Conservation (phyloP, 768 basidiomycete species). For the Steccherinum ochraceum region DNA sequence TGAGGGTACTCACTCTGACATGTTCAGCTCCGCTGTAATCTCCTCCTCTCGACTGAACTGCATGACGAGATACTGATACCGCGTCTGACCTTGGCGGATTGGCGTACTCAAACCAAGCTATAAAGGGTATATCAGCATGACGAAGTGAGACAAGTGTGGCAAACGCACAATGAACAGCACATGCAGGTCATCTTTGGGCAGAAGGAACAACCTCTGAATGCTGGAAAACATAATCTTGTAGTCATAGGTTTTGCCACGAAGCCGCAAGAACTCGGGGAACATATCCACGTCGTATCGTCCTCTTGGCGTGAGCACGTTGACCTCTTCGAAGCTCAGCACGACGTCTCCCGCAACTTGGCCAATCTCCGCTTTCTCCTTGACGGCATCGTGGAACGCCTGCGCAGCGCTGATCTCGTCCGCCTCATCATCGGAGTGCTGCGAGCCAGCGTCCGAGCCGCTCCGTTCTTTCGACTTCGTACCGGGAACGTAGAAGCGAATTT, state of each 20-base stretch:
- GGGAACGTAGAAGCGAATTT: conserved; percentile 95
- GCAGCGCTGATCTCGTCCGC: conserved; percentile 85
- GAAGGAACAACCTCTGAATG: conserved; percentile 82
- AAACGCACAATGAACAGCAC: conserved; percentile 82
- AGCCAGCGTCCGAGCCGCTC: conserved; percentile 65
- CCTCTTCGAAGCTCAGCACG: conserved; percentile 92
- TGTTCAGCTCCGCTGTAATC: conserved; percentile 90
- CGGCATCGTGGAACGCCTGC: conserved; percentile 91
- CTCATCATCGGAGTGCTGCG: conserved; percentile 67
- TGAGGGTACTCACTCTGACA: conserved; percentile 66
- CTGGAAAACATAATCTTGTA: conserved; percentile 93
- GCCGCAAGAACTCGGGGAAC: conserved; percentile 88
- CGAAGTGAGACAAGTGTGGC: neutral
- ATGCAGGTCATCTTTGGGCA: conserved; percentile 96
- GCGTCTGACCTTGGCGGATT: conserved; percentile 95
- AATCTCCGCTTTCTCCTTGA: conserved; percentile 95
- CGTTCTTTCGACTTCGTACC: conserved; percentile 57
- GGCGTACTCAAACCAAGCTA: conserved; percentile 89
- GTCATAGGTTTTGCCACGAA: conserved; percentile 98
- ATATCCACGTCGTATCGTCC: conserved; percentile 98
- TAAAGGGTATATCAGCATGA: conserved; percentile 1
- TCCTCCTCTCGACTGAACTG: conserved; percentile 97
- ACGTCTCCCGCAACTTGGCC: conserved; percentile 88
- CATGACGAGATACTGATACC: conserved; percentile 97
- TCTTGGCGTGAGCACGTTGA: conserved; percentile 91